Evolutionary conservation across 163 green algal genomes (phyloP), one percentile per base, ranked within the genome.

Genomic region (Volvox carteri): DNA sequence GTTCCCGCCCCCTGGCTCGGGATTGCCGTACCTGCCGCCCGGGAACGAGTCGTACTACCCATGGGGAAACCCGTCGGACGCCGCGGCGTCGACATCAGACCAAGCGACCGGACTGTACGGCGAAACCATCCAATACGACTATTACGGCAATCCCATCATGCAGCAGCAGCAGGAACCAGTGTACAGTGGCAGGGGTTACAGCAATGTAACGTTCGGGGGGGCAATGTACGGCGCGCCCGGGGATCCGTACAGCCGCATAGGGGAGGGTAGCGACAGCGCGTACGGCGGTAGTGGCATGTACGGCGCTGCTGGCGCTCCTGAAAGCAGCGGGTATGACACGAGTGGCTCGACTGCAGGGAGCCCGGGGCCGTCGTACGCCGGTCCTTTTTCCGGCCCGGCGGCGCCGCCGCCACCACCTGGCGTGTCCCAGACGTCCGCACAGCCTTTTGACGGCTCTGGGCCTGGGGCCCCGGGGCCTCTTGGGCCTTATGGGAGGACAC

Each of bases 121-220:
- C 0, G 84, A 85, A 76, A 86, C 56, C 9, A 90, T 90, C 28
- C 85, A 86, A 44, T 90, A 90, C 44, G 85, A 90, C 74, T 90
- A 90, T 30, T 86, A 90, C 58, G 85, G 85, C 33, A 90, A 90
- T 42, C 85, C 85, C 44, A 85, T 90, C 39, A 46, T 85, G 72
- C 72, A 52, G 39, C n/a, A 75, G 72, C 72, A 52, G 39, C n/a
- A 75, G 39, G 50, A 85, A 54, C 52, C 35, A 44, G 14, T n/a
- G 11, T 78, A 78, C 46, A 54, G 4, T 30, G 50, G 12, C 30
- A 9, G 46, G 6, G 46, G 46, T 11, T 35, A 2, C 75, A 39
- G 33, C 73, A 54, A 46, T 33, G 33, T 9, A 25, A n/a, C 3
- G 48, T 9, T 5, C 1, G 33, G 16, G 33, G 67, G 67, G 14